A percentile compares a stretch with the other conserved stretches of the same genome.
These are phyloP conservation scores for Colletotrichum spaethianum DNA, from an alignment of 2,329 filamentous ascomycete genomes.

Conservation along the genomic window DNA sequence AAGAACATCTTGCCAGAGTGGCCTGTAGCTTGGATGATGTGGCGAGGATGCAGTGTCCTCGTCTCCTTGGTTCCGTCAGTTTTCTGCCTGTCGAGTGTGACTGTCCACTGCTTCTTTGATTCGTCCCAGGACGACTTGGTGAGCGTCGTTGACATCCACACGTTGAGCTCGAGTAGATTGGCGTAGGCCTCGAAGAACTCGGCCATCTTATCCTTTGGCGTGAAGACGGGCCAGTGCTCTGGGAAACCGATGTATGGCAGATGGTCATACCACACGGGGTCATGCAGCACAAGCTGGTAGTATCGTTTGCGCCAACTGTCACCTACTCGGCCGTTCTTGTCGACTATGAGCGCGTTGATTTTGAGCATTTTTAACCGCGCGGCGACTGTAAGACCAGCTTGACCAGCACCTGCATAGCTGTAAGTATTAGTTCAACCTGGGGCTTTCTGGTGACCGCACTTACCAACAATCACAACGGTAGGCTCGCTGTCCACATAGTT, in stretches of 20 bases:
- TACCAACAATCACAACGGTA: slow-evolving; percentile 43
- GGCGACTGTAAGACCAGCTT: slow-evolving; percentile 66
- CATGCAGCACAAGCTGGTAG: slow-evolving; percentile 71
- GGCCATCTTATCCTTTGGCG: slow-evolving; percentile 76
- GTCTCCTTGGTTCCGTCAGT: slow-evolving; percentile 62
- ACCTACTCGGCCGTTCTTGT: slow-evolving; percentile 65
- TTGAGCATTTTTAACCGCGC: slow-evolving; percentile 70
- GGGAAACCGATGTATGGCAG: slow-evolving; percentile 75
- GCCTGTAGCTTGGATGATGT: slow-evolving; percentile 78
- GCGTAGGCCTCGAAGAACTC: slow-evolving; percentile 77
- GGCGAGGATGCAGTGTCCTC: slow-evolving; percentile 71
- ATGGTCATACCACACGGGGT: slow-evolving; percentile 72
- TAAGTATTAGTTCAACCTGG: not conserved
- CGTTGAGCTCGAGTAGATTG: slow-evolving; percentile 72
- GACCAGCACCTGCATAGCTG: slow-evolving; percentile 54
- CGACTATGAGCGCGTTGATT: slow-evolving; percentile 66
- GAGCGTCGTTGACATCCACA: slow-evolving; percentile 70
- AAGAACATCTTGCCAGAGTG: slow-evolving; percentile 76
- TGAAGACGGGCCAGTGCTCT: slow-evolving; percentile 74
- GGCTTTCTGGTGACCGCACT: slow-evolving; percentile 23
- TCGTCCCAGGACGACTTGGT: slow-evolving; percentile 63
- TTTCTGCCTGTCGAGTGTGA: slow-evolving; percentile 64
- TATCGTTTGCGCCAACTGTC: slow-evolving; percentile 75
- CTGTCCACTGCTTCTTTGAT: slow-evolving; percentile 65
- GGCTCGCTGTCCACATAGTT: slow-evolving; percentile 41